These are phyloP conservation scores for Entonaema liquescens DNA, from an alignment of 495 filamentous ascomycete genomes.

Conservation along the genomic window DNA sequence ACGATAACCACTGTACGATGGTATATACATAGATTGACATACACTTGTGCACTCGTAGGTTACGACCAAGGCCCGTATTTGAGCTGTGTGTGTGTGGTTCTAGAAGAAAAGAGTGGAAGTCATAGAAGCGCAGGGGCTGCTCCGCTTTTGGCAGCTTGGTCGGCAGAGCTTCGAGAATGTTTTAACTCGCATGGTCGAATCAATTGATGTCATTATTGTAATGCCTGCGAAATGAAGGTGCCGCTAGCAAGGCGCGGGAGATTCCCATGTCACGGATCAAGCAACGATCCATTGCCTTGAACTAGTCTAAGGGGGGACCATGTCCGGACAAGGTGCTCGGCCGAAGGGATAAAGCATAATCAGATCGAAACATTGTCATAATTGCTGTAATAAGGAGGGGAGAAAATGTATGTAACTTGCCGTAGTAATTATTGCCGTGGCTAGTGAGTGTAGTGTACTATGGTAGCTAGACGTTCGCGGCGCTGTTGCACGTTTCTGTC, in stretches of 20 bases:
- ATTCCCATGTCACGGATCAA: constrained; percentile 41
- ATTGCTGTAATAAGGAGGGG: constrained; percentile 18
- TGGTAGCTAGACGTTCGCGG: background rate
- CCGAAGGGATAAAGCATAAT: constrained; percentile 26
- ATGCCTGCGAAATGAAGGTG: constrained; percentile 43
- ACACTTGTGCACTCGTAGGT: background rate
- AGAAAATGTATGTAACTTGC: constrained; percentile 27
- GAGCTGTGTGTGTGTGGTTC: constrained; percentile 8
- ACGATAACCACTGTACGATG: background rate
- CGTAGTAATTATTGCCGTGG: constrained; percentile 25
- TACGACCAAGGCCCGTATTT: background rate
- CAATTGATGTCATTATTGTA: constrained; percentile 42
- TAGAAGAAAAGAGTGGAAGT: constrained; percentile 21
- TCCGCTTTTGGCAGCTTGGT: constrained; percentile 13
- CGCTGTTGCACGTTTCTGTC: background rate
- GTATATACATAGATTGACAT: background rate
- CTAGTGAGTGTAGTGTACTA: background rate
- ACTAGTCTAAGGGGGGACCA: constrained; percentile 11
- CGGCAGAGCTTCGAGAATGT: constrained; percentile 36
- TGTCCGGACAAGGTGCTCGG: constrained; percentile 3
- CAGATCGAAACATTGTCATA: constrained; percentile 24
- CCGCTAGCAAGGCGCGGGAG: constrained; percentile 43
- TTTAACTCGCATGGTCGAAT: constrained; percentile 29
- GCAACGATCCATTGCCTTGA: constrained; percentile 31
- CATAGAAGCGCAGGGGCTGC: constrained; percentile 4